Base-by-base conservation (phyloP, 2,329 filamentous ascomycete species). In the Aspergillus tanneri region DNA sequence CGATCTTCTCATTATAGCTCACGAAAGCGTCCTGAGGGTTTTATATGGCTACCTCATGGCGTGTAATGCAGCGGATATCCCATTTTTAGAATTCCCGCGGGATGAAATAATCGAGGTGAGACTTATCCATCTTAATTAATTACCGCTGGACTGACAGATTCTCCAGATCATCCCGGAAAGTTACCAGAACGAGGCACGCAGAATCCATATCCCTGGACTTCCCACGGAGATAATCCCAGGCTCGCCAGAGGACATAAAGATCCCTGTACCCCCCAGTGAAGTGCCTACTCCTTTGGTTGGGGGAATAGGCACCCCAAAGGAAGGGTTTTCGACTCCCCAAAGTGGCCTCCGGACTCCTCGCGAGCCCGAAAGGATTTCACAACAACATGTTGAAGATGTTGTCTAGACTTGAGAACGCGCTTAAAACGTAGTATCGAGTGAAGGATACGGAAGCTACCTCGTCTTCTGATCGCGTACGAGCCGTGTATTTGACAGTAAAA, bases 11-110 rank as follows among this genome's bases (percentile, higher is more conserved):
- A 96, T 99, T 65, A 96, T 99, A 58, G 93, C 93, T 0, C 93
- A 99, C 69, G 93, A 99, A 70, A 95, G 90, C 43, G 93, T 99
- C n/a, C 80, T 99, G 38, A 88, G 93, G 35, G 93, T 99, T 19
- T 80, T 99, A 3, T 99, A 99, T 66, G 91, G 91, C 19, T 99
- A 99, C 70, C 78, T 99, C 30, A 99, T 99, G 93, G 93, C 95
- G 60, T 97, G 93, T 73, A 93, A 92, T 66, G 91, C 95, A 7
- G 87, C 87, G 69, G 90, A 95, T 64, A 99, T 99, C 54, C 93
- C 93, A 3, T 87, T 85, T 59, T 82, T 99, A 53, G 88, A 90
- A 57, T 99, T 99, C 63, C 93, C 93, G 3, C 87, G 93, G 35
- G 87, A 99, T 65, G 90, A 99, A 68, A 97, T 99, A 65, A 96